Base-by-base conservation (phyloP, 129 eudicot genomes). In the Saposhnikovia divaricata region DNA sequence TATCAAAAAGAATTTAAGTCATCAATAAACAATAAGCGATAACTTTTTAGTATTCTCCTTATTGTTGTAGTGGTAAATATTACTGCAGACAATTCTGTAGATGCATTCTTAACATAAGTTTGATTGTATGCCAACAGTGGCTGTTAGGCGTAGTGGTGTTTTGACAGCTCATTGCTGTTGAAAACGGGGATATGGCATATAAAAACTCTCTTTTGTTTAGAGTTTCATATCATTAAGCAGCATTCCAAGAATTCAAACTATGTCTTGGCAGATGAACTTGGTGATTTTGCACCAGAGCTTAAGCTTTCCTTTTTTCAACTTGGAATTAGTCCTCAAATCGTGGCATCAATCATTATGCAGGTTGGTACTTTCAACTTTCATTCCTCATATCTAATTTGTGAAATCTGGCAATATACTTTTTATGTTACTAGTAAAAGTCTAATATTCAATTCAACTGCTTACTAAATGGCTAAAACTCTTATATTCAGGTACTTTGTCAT, bases 311-410 rank as follows among this genome's bases (percentile, higher is more conserved):
- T 95, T 84, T 95, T 95, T 84, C 99, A 95, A 87, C 94, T 95
- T 76, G 99, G 99, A 74, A 88, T 95, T 73, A 89, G 99, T 82
- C 99, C 99, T 47, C 99, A 95, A 81, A 95, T 95, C 46, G 96
- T 79, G 50, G 99, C 99, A 72, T 95, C 99, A 51, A 95, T 95
- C 75, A 77, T 95, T 76, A 95, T 95, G 99, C 97, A 95, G 97
- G 98, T 95, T 48, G 69, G 16, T 75, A 38, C 75, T 78, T 80
- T 51, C 14, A 47, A 50, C 27, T 63, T 27, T 34, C n/a, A 44
- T 27, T 74, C 8, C 46, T 79, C 23, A 9, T 65, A 23, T 39
- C 42, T n/a, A 27, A 9, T 73, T 27, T 78, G 37, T 12, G 69
- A 42, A 23, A 37, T 63, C 6, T 44, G 21, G 3, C 10, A 46